Conservation (phyloP, 441 rosid species). For the Erodium moschatum region DNA sequence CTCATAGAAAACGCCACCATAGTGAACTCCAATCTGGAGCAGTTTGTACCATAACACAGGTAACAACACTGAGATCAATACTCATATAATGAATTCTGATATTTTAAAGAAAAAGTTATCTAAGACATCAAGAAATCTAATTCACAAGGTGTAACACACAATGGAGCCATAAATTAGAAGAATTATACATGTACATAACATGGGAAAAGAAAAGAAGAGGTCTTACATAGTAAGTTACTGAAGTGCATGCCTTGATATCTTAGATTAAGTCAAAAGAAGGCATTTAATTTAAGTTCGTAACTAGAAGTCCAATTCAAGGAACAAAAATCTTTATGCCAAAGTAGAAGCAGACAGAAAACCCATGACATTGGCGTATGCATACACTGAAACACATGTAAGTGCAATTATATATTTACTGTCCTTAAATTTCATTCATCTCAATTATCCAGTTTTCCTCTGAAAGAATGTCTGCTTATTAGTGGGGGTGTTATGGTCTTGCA, state of each 20-base stretch:
- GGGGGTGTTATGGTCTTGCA: background rate
- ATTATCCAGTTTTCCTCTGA: too few species aligned
- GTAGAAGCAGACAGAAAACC: background rate
- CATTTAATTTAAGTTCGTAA: background rate
- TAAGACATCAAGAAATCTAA: background rate
- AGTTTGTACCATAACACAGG: slow-evolving; percentile 2
- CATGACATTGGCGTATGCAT: background rate
- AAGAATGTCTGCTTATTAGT: background rate
- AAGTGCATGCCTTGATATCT: background rate
- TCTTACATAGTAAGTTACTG: background rate
- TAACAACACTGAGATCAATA: background rate
- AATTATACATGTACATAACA: background rate
- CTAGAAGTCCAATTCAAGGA: background rate
- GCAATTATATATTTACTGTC: background rate
- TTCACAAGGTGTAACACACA: background rate
- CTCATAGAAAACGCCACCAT: slow-evolving; percentile 64
- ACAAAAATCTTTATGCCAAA: background rate
- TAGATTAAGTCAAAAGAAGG: background rate
- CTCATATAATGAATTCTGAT: background rate
- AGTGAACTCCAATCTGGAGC: slow-evolving; percentile 83
- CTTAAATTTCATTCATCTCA: background rate
- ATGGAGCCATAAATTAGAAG: background rate
- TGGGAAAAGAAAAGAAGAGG: background rate
- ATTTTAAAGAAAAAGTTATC: background rate
- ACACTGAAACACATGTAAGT: background rate